Evolutionary conservation across 768 basidiomycete species (phyloP), one percentile per base, ranked within the genome.

Genomic region (Suillus subluteus): DNA sequence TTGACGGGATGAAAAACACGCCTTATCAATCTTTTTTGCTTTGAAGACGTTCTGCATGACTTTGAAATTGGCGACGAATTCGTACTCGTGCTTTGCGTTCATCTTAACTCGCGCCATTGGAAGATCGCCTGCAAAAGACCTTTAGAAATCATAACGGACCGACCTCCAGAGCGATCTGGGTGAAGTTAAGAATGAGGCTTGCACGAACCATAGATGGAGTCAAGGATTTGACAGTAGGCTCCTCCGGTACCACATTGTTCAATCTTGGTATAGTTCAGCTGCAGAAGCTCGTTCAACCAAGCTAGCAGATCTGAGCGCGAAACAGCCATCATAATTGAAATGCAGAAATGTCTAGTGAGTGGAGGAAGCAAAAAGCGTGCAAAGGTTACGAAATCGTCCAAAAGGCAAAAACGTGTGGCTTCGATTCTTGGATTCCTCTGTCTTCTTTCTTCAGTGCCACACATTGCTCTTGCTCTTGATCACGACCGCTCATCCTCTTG

Each of bases 101-200:
- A 98, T 94, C 84, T 98, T 99, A 72, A 99, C 96, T 68, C 91
- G 86, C 43, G 80, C 72, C 94, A 99, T 95, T 15, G 96, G 96
- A 0, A 98, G 68, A 80, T 98, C 94, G 71, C 91, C 95, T 97
- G 73, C 12, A 63, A 32, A 67, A 63, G 16, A 54, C 64, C 67
- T 65, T 11, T 58, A 71, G 62, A 65, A 62, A 66, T 66, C 46
- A 61, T 63, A 63, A 46, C 43, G 54, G 59, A 43, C 26, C 54
- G 65, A 67, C 67, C 61, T 66, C 46, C 61, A 68, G 32, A 32
- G 56, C 41, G 72, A 76, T 76, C 71, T 64, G 50, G 63, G 64
- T 56, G 58, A 58, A 54, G 71, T 69, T 68, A 66, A 59, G 16
- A 26, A 54, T 63, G 48, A 38, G 40, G 55, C 43, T 58, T 23